A percentile compares a stretch with the other conserved stretches of the same genome.
Conservation (phyloP, 169 alveolate genomes). For the Amoebophrya sp. region DNA sequence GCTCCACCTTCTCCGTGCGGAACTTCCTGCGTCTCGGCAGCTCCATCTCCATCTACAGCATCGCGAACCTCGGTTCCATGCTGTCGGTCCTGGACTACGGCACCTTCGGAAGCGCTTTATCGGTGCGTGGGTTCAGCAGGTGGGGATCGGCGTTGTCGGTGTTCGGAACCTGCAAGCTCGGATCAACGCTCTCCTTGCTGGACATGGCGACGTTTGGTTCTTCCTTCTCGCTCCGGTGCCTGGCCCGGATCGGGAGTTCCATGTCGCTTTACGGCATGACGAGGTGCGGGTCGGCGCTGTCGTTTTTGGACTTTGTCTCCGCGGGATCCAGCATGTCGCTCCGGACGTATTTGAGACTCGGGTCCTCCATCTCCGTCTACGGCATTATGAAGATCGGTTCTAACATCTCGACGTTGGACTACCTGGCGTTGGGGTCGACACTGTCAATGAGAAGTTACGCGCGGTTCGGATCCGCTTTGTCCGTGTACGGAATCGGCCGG, state of each 20-base stretch:
- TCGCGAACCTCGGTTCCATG: background rate
- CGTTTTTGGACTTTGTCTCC: background rate
- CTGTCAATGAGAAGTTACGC: background rate
- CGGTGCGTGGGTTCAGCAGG: background rate
- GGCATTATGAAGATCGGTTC: background rate
- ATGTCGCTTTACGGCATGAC: background rate
- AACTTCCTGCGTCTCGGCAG: background rate
- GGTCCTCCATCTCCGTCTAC: background rate
- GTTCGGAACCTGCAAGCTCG: background rate
- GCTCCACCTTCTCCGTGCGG: background rate
- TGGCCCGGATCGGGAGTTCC: background rate
- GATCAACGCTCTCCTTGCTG: background rate
- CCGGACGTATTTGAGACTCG: background rate
- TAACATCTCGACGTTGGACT: background rate
- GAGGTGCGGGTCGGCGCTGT: background rate
- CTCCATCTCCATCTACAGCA: background rate
- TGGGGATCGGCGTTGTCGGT: background rate
- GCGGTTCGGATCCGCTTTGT: background rate
- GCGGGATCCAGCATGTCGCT: background rate
- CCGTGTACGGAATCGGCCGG: background rate
- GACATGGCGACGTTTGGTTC: background rate
- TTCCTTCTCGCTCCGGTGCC: conserved; percentile 1
- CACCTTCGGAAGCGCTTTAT: background rate
- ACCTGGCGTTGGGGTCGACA: background rate
- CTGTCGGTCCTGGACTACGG: background rate